Evolutionary conservation across 305 asterid species (phyloP), one percentile per base, ranked within the genome.

Genomic region (Galium porrigens): DNA sequence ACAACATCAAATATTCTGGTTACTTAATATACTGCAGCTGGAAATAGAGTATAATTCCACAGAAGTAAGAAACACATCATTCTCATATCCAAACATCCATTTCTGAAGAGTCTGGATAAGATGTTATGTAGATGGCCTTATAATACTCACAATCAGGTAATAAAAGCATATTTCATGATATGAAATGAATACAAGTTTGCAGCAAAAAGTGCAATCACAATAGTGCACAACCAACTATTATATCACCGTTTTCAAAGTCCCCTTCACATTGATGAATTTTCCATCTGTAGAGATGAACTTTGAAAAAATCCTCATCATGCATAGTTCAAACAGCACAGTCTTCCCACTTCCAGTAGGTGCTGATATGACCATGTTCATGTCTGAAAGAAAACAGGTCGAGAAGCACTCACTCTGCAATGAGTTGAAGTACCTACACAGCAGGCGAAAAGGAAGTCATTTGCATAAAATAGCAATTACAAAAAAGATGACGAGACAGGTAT

Each of bases 291-390:
- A 27, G 30, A 27, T 81, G 81, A 84, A 84, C 80, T 80, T 92
- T 68, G 99, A 87, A 68, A 89, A 84, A 77, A 87, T 88, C 86
- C 96, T 83, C 86, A 92, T 78, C 76, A 92, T 87, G 85, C 99
- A 92, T 63, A 92, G 76, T 83, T 92, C 99, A 72, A 92, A 89
- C 18, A 92, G 94, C 70, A 85, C 95, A 8, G 99, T 89, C 82
- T 92, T 92, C 52, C 99, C 96, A 80, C 99, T 92, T 79, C 99
- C 99, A 65, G 99, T 92, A 65, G 99, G 99, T 15, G 99, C 99
- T 56, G 96, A 89, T 74, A 92, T 84, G 70, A 89, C 95, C 99
- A 92, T 92, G 85, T 92, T 92, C 77, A 79, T 73, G 70, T 87
- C 96, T 36, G 95, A 85, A 70, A 75, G 84, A 81, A 75, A 92